Evolutionary conservation across 768 basidiomycete species (phyloP), one percentile per base, ranked within the genome.

Genomic region (Agrocybe praecox): DNA sequence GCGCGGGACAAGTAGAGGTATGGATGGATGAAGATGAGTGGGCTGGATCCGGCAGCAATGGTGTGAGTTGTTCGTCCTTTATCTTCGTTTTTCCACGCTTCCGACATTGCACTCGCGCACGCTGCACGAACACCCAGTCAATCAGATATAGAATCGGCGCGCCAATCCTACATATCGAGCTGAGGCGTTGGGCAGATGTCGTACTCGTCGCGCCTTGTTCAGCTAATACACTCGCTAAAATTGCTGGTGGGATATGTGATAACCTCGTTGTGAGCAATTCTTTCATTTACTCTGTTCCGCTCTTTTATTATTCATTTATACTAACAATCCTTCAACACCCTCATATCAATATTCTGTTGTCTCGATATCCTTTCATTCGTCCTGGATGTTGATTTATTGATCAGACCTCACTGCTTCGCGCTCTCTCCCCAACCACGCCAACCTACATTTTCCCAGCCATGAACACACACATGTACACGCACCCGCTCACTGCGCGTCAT

Each of bases 381-480:
- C 47, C 11, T 44, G 45, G 49, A 21, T 42, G 46, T 36, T 40
- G 7, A n/a, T n/a, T n/a, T n/a, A n/a, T n/a, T n/a, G n/a, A n/a
- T 24, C 60, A 89, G 88, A 89, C 86, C 11, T 89, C 94, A 14
- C 80, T 97, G 3, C 81, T 97, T 58, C 86, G 94, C 19, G 96
- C 94, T 0, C 76, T 96, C 0, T 79, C 90, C 2, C 92, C 95
- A 0, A 79, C 83, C 6, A 97, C 93, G 0, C 90, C 91, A 7
- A 94, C 93, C 7, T 94, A 89, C 66, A 72, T 98, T 34, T 98
- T 96, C 67, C 96, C 96, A 1, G 97, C 96, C 0, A 99, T 98
- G 96, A 99, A 99, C 71, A 98, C 97, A 2, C 78, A 93, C 62
- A 99, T 99, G 96, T 98, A 92, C 67, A 86, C 91, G 57, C 96